phyloP scores from a whole-genome alignment of 2,329 filamentous ascomycete species.

The Venturiaceae sp. region DNA sequence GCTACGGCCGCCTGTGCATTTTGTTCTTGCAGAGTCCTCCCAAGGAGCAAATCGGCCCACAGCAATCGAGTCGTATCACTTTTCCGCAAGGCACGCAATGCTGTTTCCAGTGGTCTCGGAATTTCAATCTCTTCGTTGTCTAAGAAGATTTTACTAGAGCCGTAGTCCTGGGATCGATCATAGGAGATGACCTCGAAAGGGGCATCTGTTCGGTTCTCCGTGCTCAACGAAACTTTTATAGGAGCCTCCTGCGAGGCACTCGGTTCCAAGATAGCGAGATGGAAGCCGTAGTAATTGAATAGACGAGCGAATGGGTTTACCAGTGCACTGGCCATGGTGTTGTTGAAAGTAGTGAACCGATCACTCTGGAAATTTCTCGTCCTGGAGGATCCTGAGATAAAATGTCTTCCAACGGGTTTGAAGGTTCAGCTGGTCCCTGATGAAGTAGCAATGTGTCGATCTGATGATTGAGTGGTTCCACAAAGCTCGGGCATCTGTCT shows the following conservation, averaged over 20 bases:
- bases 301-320: not conserved
- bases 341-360: not conserved
- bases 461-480: no score
- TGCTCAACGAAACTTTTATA: slow-evolving; percentile 1
- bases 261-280: not conserved
- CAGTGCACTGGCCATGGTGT: not conserved
- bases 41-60: slow-evolving; percentile 1
- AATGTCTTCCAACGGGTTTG: no score
- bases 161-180: not conserved
- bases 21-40: not conserved
- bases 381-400: no score
- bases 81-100: not conserved
- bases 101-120: not conserved
- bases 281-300: not conserved
- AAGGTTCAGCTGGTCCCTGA: no score
- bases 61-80: not conserved
- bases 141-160: not conserved
- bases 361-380: not conserved
- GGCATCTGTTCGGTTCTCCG: not conserved
- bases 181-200: not conserved
- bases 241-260: not conserved
- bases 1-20: not conserved
- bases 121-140: not conserved
- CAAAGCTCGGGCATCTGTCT: no score
- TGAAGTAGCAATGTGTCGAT: no score